phyloP scores from a whole-genome alignment of 148 eudicot genomes.

The Fagopyrum homotropicum region DNA sequence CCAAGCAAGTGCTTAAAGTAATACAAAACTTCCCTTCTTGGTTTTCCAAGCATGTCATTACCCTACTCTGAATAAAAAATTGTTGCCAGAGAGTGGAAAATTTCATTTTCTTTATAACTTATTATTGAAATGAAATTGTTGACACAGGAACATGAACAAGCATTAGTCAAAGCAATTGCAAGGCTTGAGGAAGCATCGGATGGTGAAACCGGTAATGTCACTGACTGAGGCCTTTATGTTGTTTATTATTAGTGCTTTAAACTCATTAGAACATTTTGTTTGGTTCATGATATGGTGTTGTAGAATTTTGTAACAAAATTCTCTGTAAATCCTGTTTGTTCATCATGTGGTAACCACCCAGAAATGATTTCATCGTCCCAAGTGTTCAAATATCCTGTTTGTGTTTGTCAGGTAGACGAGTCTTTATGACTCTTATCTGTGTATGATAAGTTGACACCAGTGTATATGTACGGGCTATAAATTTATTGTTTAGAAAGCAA shows the following conservation, averaged over 20 bases:
- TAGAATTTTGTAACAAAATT: background rate
- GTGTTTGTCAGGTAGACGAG: background rate
- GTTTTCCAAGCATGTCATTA: background rate
- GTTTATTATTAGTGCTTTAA: slow-evolving; percentile 16
- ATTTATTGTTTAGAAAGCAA: background rate
- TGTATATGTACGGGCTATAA: background rate
- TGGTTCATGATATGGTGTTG: background rate
- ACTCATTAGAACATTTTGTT: background rate
- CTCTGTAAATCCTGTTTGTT: background rate
- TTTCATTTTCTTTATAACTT: background rate
- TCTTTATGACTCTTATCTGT: background rate
- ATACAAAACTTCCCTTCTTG: slow-evolving; percentile 9
- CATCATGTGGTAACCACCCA: background rate
- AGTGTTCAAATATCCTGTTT: background rate
- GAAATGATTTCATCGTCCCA: background rate
- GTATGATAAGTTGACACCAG: background rate
- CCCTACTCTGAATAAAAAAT: background rate
- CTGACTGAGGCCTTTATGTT: slow-evolving; percentile 25
- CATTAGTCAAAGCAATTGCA: slow-evolving; percentile 69
- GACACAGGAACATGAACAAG: slow-evolving; percentile 76
- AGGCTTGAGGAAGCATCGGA: slow-evolving; percentile 75
- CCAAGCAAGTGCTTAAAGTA: slow-evolving; percentile 70
- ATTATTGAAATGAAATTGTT: slow-evolving; percentile 5
- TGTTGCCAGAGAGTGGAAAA: background rate
- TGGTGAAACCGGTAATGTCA: slow-evolving; percentile 69